A percentile compares a stretch with the other conserved stretches of the same genome.
Conservation (phyloP, 2,329 filamentous ascomycete species). For the Stagonosporopsis cucurbitacearum region DNA sequence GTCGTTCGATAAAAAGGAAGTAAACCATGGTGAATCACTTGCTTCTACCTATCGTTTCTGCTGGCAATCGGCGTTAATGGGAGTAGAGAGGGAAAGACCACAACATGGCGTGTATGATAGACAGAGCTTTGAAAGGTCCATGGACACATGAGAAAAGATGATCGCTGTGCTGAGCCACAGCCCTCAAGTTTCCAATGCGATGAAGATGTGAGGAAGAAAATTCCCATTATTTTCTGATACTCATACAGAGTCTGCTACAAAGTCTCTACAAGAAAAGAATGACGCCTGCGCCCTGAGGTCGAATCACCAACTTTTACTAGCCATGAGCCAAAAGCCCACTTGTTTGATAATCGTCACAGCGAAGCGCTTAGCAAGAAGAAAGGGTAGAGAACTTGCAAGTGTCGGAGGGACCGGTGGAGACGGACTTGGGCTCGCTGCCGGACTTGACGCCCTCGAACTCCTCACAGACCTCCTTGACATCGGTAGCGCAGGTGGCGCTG, state of each 20-base stretch:
- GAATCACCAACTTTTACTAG: constrained; percentile 2
- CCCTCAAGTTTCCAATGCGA: neutral
- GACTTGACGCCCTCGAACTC: constrained; percentile 30
- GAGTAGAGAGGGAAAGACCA: neutral
- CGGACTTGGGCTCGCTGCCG: constrained; percentile 27
- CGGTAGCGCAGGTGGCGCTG: constrained; percentile 25
- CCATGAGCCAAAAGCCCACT: neutral
- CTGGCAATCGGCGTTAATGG: neutral
- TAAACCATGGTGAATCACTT: neutral
- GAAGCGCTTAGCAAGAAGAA: constrained; percentile 28
- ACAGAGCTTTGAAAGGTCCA: neutral
- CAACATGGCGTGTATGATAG: neutral
- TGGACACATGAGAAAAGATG: neutral
- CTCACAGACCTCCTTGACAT: constrained; percentile 30
- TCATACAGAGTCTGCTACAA: constrained; percentile 6
- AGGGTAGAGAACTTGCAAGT: constrained; percentile 32
- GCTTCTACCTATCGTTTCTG: neutral
- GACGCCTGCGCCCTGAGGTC: constrained; percentile 19
- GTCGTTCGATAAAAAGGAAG: neutral
- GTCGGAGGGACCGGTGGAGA: constrained; percentile 19
- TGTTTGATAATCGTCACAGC: neutral
- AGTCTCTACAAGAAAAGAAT: constrained; percentile 29
- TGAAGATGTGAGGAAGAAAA: neutral
- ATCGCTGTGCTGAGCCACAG: neutral
- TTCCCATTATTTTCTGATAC: neutral